Evolutionary conservation across 2,329 filamentous ascomycete species (phyloP).

Genomic region (Cladosporium sp.): DNA sequence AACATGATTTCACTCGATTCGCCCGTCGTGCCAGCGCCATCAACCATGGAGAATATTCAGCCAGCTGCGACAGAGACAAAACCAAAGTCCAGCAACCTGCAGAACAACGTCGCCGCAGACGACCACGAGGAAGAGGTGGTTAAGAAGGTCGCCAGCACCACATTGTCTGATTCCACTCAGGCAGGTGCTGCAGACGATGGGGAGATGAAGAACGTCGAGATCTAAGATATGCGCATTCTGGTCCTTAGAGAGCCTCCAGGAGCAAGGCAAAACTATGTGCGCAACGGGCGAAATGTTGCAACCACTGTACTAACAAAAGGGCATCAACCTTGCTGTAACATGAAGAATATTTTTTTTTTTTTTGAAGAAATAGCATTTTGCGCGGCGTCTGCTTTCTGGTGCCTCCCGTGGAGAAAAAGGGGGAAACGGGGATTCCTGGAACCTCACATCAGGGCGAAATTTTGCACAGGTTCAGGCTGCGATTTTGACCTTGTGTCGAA

Average conservation of each 20-base stretch:
- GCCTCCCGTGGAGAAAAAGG: too few species aligned
- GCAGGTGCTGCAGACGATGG: slow-evolving; percentile 20
- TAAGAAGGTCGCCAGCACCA: slow-evolving; percentile 13
- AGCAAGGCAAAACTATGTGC: too few species aligned
- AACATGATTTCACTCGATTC: slow-evolving; percentile 31
- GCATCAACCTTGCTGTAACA: slow-evolving; percentile 4
- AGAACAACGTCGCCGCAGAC: slow-evolving; percentile 30
- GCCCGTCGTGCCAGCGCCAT: slow-evolving; percentile 17
- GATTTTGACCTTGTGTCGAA: too few species aligned
- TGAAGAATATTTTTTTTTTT: neutral
- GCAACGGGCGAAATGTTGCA: neutral
- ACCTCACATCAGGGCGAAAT: too few species aligned
- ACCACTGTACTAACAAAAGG: neutral
- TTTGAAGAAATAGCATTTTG: slow-evolving; percentile 2
- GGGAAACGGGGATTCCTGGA: too few species aligned
- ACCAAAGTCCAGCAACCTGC: slow-evolving; percentile 26
- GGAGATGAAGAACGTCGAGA: slow-evolving; percentile 49
- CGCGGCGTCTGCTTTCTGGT: neutral
- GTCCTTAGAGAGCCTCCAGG: neutral
- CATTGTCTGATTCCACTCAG: slow-evolving; percentile 15
- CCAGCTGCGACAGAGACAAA: slow-evolving; percentile 19
- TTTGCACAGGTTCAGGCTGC: too few species aligned
- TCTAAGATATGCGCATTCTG: slow-evolving; percentile 26
- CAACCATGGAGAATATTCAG: slow-evolving; percentile 15
- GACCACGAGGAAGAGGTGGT: slow-evolving; percentile 25